These are phyloP conservation scores for Rhazya stricta DNA, from an alignment of 257 asterid species.

Conservation along the genomic window DNA sequence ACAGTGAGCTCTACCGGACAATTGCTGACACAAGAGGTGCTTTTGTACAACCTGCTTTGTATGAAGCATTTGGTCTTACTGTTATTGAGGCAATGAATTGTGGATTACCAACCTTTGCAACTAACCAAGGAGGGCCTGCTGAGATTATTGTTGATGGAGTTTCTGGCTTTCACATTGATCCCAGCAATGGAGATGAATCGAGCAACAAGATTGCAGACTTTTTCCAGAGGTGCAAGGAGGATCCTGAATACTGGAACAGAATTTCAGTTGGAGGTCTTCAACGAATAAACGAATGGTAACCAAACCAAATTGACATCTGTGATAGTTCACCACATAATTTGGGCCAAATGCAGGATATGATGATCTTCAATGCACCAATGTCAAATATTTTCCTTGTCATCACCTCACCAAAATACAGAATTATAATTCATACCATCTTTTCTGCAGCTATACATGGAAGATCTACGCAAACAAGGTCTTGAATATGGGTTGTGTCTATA, in stretches of 20 bases:
- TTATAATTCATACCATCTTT: background rate
- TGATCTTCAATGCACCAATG: background rate
- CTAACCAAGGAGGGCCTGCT: slow-evolving; percentile 96
- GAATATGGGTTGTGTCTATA: slow-evolving; percentile 75
- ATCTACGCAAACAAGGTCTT: slow-evolving; percentile 77
- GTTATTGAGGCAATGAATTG: slow-evolving; percentile 94
- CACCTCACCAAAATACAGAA: background rate
- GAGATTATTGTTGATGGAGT: slow-evolving; percentile 81
- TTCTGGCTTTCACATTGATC: slow-evolving; percentile 82
- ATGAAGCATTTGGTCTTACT: slow-evolving; percentile 86
- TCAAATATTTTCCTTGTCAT: background rate
- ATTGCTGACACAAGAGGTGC: slow-evolving; percentile 89
- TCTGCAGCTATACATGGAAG: slow-evolving; percentile 87
- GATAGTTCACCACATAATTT: background rate
- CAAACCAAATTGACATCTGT: background rate
- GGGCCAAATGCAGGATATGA: background rate
- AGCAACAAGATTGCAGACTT: slow-evolving; percentile 80
- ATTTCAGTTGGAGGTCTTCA: slow-evolving; percentile 61
- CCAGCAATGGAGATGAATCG: slow-evolving; percentile 66
- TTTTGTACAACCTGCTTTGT: slow-evolving; percentile 83
- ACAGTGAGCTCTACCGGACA: slow-evolving; percentile 72
- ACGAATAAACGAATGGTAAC: slow-evolving; percentile 78
- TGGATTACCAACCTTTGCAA: slow-evolving; percentile 88
- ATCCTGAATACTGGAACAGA: slow-evolving; percentile 57
- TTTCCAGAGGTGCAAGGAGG: slow-evolving; percentile 67